Conservation (phyloP, 176 grass and related monocot genomes). For the Rhynchospora pubera region DNA sequence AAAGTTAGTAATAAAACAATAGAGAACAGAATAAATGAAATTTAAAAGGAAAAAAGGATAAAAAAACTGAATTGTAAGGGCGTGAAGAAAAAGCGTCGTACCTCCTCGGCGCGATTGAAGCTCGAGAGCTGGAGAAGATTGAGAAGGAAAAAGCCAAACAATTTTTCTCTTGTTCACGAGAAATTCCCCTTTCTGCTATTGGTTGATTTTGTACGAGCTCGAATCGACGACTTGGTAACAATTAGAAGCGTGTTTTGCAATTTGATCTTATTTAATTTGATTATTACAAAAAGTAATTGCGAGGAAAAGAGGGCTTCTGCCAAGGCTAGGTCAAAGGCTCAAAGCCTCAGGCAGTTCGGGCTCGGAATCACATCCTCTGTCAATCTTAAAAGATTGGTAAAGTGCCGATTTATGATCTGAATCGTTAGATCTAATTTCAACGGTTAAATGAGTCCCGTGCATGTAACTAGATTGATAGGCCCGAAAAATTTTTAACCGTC, state of each 20-base stretch:
- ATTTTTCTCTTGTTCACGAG: not conserved
- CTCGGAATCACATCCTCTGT: too few relatives aligned
- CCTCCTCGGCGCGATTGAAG: not conserved
- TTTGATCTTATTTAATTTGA: conserved; percentile 1
- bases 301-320: not conserved
- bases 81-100: not conserved
- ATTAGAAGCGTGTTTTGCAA: not conserved
- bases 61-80: not conserved
- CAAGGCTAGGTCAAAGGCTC: not conserved
- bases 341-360: too few relatives aligned
- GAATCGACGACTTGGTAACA: not conserved
- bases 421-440: too few relatives aligned
- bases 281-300: not conserved
- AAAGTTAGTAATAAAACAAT: not conserved
- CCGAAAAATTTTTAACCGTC: too few relatives aligned
- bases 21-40: not conserved
- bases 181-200: not conserved
- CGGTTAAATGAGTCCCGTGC: too few relatives aligned
- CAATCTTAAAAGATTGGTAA: too few relatives aligned
- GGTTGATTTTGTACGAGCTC: not conserved
- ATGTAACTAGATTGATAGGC: too few relatives aligned
- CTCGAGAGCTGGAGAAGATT: not conserved
- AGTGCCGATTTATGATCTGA: too few relatives aligned
- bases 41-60: not conserved
- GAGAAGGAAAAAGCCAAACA: not conserved